Conservation (phyloP, 2,329 filamentous ascomycete genomes). For the Colletotrichum lentis region DNA sequence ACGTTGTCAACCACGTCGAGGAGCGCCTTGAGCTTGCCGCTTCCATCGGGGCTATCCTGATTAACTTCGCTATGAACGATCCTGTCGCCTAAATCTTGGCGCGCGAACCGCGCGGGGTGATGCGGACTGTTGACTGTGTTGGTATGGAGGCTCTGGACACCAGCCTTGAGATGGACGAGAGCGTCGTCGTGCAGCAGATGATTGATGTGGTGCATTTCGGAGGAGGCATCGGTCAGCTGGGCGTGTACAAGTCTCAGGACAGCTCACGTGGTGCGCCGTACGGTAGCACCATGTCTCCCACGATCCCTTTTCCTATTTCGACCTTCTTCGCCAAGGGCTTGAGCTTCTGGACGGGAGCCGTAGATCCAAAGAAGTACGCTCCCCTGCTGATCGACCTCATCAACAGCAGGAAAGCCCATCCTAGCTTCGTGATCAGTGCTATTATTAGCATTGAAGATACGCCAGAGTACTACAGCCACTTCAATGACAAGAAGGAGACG, state of each 20-base stretch:
- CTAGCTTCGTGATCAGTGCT: slow-evolving; percentile 43
- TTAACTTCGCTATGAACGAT: slow-evolving; percentile 38
- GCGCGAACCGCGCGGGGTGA: slow-evolving; percentile 33
- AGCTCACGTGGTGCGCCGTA: slow-evolving; percentile 36
- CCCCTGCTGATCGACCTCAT: slow-evolving; percentile 39
- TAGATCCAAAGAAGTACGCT: slow-evolving; percentile 14
- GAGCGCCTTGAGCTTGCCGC: slow-evolving; percentile 38
- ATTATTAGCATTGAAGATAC: slow-evolving; percentile 44
- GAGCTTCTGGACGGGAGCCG: slow-evolving; percentile 27
- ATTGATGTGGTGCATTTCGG: slow-evolving; percentile 32
- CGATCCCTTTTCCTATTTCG: slow-evolving; percentile 38
- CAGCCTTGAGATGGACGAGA: slow-evolving; percentile 31
- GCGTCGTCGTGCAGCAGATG: slow-evolving; percentile 37
- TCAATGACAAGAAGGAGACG: slow-evolving; percentile 39
- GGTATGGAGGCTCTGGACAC: slow-evolving; percentile 39
- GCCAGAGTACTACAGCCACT: slow-evolving; percentile 42
- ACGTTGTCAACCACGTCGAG: slow-evolving; percentile 40
- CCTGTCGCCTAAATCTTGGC: slow-evolving; percentile 39
- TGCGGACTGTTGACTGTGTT: slow-evolving; percentile 38
- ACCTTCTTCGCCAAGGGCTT: slow-evolving; percentile 39
- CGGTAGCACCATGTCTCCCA: slow-evolving; percentile 22
- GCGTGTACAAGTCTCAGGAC: slow-evolving; percentile 37
- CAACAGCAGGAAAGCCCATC: slow-evolving; percentile 40
- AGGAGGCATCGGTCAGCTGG: slow-evolving; percentile 41
- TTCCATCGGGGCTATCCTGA: slow-evolving; percentile 38